Conservation (phyloP, 2,329 filamentous ascomycete species). For the Alternaria sp. region DNA sequence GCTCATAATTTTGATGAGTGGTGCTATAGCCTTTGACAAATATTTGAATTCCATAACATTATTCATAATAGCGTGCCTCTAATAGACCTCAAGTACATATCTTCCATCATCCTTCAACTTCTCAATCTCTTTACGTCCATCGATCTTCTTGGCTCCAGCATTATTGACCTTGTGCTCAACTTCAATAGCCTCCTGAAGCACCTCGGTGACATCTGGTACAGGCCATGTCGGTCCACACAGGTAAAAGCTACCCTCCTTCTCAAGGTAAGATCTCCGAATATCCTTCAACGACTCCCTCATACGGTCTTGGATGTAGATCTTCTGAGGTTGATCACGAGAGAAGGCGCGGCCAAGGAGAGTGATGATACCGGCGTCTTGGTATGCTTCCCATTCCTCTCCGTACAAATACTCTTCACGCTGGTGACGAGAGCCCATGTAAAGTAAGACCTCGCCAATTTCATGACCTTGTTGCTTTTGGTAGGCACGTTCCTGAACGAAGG, state of each 20-base stretch:
- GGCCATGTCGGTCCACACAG: slow-evolving; percentile 98
- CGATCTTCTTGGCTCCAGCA: slow-evolving; percentile 72
- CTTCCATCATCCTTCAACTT: slow-evolving; percentile 92
- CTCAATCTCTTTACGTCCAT: slow-evolving; percentile 91
- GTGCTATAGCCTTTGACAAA: background rate
- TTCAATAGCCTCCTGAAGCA: slow-evolving; percentile 90
- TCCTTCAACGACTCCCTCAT: slow-evolving; percentile 88
- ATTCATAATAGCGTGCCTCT: slow-evolving; percentile 43
- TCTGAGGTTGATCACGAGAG: slow-evolving; percentile 94
- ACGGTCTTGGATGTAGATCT: slow-evolving; percentile 99
- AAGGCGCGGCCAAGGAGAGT: slow-evolving; percentile 93
- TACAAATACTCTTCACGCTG: slow-evolving; percentile 99
- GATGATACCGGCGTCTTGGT: slow-evolving; percentile 92
- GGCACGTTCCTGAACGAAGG: slow-evolving; percentile 96
- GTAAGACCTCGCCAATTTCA: slow-evolving; percentile 87
- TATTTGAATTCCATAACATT: background rate
- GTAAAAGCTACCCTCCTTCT: slow-evolving; percentile 92
- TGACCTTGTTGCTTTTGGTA: slow-evolving; percentile 98
- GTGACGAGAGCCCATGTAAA: slow-evolving; percentile 97
- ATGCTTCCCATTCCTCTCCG: slow-evolving; percentile 99
- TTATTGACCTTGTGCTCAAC: slow-evolving; percentile 71
- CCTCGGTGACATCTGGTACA: slow-evolving; percentile 93
- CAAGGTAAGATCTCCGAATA: slow-evolving; percentile 85
- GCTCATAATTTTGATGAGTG: background rate
- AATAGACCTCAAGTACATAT: slow-evolving; percentile 98